Evolutionary conservation across 169 alveolate species (phyloP).

Genomic region (Plasmodium chabaudi): DNA sequence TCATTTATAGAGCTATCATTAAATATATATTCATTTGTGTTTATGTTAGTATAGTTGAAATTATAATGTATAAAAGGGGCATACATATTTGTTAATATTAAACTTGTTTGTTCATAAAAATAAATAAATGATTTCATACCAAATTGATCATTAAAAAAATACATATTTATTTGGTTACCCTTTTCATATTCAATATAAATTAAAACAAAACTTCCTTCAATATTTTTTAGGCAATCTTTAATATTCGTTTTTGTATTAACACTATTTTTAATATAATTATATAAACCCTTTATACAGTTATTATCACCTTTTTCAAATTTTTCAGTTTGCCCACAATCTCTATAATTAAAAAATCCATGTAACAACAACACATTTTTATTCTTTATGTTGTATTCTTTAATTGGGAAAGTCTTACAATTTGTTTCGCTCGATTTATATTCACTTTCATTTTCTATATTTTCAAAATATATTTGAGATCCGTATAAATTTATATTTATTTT

Average conservation of each 20-base stretch:
- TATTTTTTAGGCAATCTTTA: neutral
- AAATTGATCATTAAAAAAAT: slow-evolving; percentile 40
- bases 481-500: slow-evolving; percentile 18
- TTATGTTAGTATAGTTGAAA: slow-evolving; percentile 13
- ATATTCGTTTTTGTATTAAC: neutral
- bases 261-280: slow-evolving; percentile 10
- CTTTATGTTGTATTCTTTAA: slow-evolving; percentile 18
- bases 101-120: slow-evolving; percentile 24
- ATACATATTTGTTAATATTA: slow-evolving; percentile 41
- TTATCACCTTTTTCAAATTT: neutral
- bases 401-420: neutral
- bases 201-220: slow-evolving; percentile 63
- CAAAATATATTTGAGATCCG: slow-evolving; percentile 43
- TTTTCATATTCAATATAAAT: slow-evolving; percentile 21
- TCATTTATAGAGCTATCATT: slow-evolving; percentile 12
- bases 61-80: slow-evolving; percentile 26
- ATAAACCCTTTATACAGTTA: slow-evolving; percentile 3
- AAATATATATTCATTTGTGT: slow-evolving; percentile 8
- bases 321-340: too few species aligned
- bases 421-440: neutral
- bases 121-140: slow-evolving; percentile 63
- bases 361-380: slow-evolving; percentile 24
- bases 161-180: slow-evolving; percentile 5
- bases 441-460: slow-evolving; percentile 11
- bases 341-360: slow-evolving; percentile 12